Base-by-base conservation (phyloP, 140 eudicot species). In the Erigeron philadelphicus region DNA sequence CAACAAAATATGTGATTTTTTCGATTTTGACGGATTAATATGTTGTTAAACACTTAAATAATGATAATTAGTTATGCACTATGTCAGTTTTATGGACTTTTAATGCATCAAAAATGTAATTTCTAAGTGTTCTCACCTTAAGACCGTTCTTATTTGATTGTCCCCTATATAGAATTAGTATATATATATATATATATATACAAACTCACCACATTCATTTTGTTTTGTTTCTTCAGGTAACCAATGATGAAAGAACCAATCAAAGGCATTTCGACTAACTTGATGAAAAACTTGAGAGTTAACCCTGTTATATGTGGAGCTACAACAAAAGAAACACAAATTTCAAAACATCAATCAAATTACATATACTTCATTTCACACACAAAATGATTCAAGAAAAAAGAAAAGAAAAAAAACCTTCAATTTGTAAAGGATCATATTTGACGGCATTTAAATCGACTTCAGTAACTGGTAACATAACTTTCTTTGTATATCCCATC, bases 231-330 rank as follows among this genome's bases (percentile, higher is more conserved):
- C 87, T 89, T 89, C 88, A 89, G 41, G 18, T 78, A 61, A 54
- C 67, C 71, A n/a, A 82, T 12, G 72, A 89, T 76, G 68, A 79
- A 19, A 19, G 96, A 75, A 69, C 96, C 96, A 65, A 86, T 49
- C 13, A 84, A 16, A 21, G 90, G 90, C 53, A 75, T 38, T 71
- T 86, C 95, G 35, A 89, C 58, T 59, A 89, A 67, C 64, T 66
- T 84, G 12, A 84, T 95, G 25, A 79, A 75, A 8, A 84, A 25
- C 75, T 73, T 86, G 70, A 89, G 76, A 74, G 41, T 46, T n/a
- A 72, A 53, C 53, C 96, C 96, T 67, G 83, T 82, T 77, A 86
- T 52, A 75, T 89, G 85, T 58, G 96, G 96, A 76, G 96, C 96
- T 89, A 76, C 87, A 82, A 70, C 58, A 31, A 50, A 50, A 50